phyloP scores from a whole-genome alignment of 1,284 basidiomycete species.

The Malassezia arunalokei region DNA sequence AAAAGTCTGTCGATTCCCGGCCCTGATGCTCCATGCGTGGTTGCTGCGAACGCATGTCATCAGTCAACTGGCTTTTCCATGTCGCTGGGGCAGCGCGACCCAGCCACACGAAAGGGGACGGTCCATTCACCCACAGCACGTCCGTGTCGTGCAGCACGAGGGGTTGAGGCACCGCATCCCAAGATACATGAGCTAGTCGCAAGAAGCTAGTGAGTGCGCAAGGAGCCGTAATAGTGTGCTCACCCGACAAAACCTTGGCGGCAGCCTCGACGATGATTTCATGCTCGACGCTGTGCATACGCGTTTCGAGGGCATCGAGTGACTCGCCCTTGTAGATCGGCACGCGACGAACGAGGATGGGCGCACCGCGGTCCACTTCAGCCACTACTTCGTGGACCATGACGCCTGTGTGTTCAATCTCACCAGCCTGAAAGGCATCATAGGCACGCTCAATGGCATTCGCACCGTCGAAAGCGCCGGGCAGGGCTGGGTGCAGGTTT shows the following conservation, averaged over 20 bases:
- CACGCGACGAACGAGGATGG: slow-evolving; percentile 68
- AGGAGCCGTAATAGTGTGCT: neutral
- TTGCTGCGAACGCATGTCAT: neutral
- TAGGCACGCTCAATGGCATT: slow-evolving; percentile 78
- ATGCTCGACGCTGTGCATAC: slow-evolving; percentile 76
- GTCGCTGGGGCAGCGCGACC: neutral
- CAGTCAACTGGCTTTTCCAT: neutral
- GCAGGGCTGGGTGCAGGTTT: slow-evolving; percentile 90
- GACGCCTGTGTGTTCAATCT: slow-evolving; percentile 55
- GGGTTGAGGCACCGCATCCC: neutral
- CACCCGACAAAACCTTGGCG: slow-evolving; percentile 21
- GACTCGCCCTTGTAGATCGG: slow-evolving; percentile 60
- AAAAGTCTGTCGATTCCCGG: slow-evolving; percentile 1
- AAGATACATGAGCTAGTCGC: neutral
- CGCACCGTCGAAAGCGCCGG: slow-evolving; percentile 84
- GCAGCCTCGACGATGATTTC: slow-evolving; percentile 66
- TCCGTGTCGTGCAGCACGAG: slow-evolving; percentile 1
- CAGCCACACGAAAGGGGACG: neutral
- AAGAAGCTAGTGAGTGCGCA: neutral
- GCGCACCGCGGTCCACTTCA: slow-evolving; percentile 83
- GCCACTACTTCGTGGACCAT: slow-evolving; percentile 93
- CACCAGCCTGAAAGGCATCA: slow-evolving; percentile 68
- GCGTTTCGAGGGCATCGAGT: slow-evolving; percentile 61
- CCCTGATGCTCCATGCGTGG: neutral
- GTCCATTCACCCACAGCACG: neutral